Base-by-base conservation (phyloP, 2,329 filamentous ascomycete genomes). In the Penicillium sp. region DNA sequence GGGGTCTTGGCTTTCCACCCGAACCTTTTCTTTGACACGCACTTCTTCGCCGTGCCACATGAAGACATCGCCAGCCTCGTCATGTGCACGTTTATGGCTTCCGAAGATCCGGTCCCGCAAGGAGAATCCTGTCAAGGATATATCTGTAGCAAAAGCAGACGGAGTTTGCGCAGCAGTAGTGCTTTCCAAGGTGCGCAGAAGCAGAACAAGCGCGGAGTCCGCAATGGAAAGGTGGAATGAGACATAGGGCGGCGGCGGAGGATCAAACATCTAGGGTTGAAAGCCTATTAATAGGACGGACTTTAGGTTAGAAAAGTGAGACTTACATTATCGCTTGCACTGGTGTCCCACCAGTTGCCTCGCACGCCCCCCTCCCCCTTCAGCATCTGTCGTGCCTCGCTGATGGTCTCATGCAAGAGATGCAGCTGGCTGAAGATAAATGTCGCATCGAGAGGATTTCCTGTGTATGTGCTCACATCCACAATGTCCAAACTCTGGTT, bases 1-100 rank as follows among this genome's bases (percentile, higher is more conserved):
- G 1, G 93, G 93, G 72, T 97, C 92, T 53, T 92, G 90, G 66
- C 86, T 93, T 73, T 96, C 92, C 2, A 97, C 88, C 40, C 89
- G 82, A 4, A 96, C 84, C 77, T 97, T 97, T 72, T 97, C 93
- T 63, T 88, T 86, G 44, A 97, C 93, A 60, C 85, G 88, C 2
- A 97, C 92, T 58, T 94, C 86, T 53, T 85, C 81, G 4, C 84
- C 83, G 14, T 77, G 78, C 74, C 83, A 97, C 4, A 77, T 79
- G 72, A 96, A 97, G 0, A 89, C 77, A 35, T 86, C 82, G 57
- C 93, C 89, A 60, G 87, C 86, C 74, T 97, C 93, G 72, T 92
- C 89, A 71, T 92, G 89, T 62, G 87, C 85, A 2, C 87, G 79
- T 18, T 85, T 79, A 49, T 69, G 71, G 44, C 68, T 65, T 2